These are phyloP conservation scores for Terfezia boudieri DNA, from an alignment of 495 filamentous ascomycete genomes.

Conservation along the genomic window DNA sequence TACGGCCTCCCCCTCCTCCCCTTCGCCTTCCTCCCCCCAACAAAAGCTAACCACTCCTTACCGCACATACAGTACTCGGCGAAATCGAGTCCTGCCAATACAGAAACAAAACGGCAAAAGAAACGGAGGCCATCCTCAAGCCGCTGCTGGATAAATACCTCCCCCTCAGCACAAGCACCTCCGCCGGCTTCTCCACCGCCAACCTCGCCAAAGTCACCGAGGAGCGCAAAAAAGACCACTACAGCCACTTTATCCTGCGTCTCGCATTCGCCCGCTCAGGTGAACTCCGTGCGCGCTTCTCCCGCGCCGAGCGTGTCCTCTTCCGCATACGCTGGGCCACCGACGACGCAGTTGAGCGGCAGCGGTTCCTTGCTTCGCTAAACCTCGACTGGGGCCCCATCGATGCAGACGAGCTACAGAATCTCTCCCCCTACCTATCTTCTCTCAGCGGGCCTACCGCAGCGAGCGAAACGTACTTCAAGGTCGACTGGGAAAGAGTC, in stretches of 20 bases:
- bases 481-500: constrained; percentile 83
- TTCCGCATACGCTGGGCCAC: constrained; percentile 57
- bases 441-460: constrained; percentile 21
- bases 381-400: constrained; percentile 67
- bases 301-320: constrained; percentile 64
- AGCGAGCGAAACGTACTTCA: constrained; percentile 53
- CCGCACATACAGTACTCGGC: constrained; percentile 43
- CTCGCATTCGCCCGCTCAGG: constrained; percentile 82
- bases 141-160: constrained; percentile 69
- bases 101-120: constrained; percentile 59
- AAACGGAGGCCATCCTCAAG: constrained; percentile 58
- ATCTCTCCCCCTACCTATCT: constrained; percentile 28
- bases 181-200: constrained; percentile 23
- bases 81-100: constrained; percentile 93
- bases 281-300: constrained; percentile 74
- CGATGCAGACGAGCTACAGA: constrained; percentile 46
- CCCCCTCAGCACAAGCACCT: constrained; percentile 55
- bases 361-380: constrained; percentile 53
- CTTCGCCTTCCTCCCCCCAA: background rate
- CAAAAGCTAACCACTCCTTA: background rate
- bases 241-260: constrained; percentile 90
- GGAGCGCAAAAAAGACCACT: constrained; percentile 90
- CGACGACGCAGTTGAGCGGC: constrained; percentile 46
- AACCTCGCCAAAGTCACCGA: constrained; percentile 19
- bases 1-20: background rate